Evolutionary conservation across 2,329 filamentous ascomycete genomes (phyloP), one percentile per base, ranked within the genome.

Genomic region (Byssothecium circinans): DNA sequence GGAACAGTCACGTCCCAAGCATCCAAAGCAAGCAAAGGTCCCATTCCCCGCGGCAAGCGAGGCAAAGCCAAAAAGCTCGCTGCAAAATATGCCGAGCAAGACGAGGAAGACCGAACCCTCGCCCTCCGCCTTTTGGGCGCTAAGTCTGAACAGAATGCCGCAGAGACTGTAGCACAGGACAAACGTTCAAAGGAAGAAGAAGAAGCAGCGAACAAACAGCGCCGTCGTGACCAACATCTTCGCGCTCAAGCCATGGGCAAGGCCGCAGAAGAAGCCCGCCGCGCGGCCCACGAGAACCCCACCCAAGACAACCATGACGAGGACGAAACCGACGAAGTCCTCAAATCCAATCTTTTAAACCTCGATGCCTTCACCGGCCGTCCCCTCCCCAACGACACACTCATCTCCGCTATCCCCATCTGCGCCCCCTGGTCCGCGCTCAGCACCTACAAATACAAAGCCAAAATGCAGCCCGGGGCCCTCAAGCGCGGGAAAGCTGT

Each of bases 401-500:
- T 92, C 29, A 73, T 92, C 8, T 78, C 81, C 36, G 82, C 81
- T 0, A 78, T 85, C 40, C 81, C 83, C 1, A 75, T 86, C 6
- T 84, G 81, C 45, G 83, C 83, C 8, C 83, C 83, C 1, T 86
- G 83, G 83, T 74, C 76, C n/a, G 79, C 83, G 0, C 68, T 86
- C 45, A 73, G 78, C 73, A 82, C 81, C 46, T 88, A 87, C 73
- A 96, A 96, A 73, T 97, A 96, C 77, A 95, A 95, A 72, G 89
- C 86, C 44, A 99, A 99, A 76, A 72, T 99, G 60, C 94, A 97
- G 72, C 94, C 94, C 0, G 94, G 94, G 0, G 74, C 84, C 0
- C 81, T 86, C 54, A 99, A 97, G 79, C 96, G 96, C 75, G 92
- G 94, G 8, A 97, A 96, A 69, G 91, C 91, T 0, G 84, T 96